A percentile compares a stretch with the other conserved stretches of the same genome.
Conservation (phyloP, 176 grass and related monocot species). For the Alopecurus myosuroides region DNA sequence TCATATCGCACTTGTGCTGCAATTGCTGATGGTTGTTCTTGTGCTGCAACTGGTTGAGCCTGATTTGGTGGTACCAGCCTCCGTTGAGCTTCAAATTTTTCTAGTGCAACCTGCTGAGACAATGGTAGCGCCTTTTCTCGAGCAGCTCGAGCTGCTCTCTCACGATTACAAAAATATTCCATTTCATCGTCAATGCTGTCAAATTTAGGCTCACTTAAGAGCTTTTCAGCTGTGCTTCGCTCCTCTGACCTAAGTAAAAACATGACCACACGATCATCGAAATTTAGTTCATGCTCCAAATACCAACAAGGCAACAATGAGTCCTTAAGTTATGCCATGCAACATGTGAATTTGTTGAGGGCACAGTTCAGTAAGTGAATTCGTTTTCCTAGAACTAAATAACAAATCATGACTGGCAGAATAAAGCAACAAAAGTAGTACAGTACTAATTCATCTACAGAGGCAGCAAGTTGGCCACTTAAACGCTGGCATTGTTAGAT, state of each 20-base stretch:
- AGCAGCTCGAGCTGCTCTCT: background rate
- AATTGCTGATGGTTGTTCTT: background rate
- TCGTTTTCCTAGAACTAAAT: background rate
- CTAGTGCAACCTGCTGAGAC: background rate
- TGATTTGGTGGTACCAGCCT: background rate
- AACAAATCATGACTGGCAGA: background rate
- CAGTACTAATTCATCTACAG: background rate
- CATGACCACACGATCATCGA: background rate
- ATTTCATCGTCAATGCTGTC: background rate
- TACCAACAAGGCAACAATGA: background rate
- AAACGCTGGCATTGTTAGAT: background rate
- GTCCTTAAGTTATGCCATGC: background rate
- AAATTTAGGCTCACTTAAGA: background rate
- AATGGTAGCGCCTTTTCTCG: background rate
- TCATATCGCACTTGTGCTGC: background rate
- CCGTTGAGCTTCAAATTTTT: background rate
- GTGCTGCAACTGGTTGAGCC: background rate
- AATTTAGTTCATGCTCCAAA: background rate
- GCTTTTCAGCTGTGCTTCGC: background rate
- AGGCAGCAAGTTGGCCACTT: background rate
- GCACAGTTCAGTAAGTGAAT: background rate
- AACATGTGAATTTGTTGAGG: background rate
- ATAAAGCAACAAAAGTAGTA: background rate
- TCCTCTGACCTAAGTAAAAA: constrained; percentile 1
- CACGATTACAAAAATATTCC: background rate